Base-by-base conservation (phyloP, 2,329 filamentous ascomycete genomes). In the Leptographium flavum region DNA sequence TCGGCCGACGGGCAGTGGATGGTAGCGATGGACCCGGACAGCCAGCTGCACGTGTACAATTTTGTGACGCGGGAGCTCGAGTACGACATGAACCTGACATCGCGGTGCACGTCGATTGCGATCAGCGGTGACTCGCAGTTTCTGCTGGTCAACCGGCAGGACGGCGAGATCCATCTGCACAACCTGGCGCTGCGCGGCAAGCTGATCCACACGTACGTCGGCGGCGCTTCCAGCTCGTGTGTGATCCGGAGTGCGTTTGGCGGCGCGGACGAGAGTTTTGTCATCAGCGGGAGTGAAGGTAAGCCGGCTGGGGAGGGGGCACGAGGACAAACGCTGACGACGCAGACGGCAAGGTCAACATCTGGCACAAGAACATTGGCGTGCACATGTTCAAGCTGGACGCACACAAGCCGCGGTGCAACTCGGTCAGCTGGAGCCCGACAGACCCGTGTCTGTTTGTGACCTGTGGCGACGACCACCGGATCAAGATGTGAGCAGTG, bases 241-340 rank as follows among this genome's bases (percentile, higher is more conserved):
- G 74, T 95, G 45, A 93, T 98, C 48, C 74, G 90, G 42, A 84
- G 81, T 55, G 68, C 72, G 0, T 92, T 95, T 62, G 92, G 92
- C 17, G 92, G 92, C 28, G 88, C 90, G 1, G 81, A 85, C 47
- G 87, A 95, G 64, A 88, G 82, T 58, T 95, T 95, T 60, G 82
- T 96, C 10, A 71, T 93, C 25, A 90, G 85, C 56, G 92, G 92
- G 11, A 94, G 87, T 56, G 87, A 95, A 73, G 83, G 86, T 87
- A 66, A 7, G 45, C 8, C 5, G 7, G 21, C 21, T 41, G 14
- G 3, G 9, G 2, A 28, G 5, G 42, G 36, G 15, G 22, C 13
- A 21, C n/a, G n/a, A n/a, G 9, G 31, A 43, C 42, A 38, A 47
- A 41, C 46, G 48, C 48, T 52, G 9, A 47, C 47, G 21, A 14